Percentiles rank a stretch among this genome's conserved stretches.
phyloP scores from a whole-genome alignment of 345 rosid genomes.

The Chamaenerion angustifolium region DNA sequence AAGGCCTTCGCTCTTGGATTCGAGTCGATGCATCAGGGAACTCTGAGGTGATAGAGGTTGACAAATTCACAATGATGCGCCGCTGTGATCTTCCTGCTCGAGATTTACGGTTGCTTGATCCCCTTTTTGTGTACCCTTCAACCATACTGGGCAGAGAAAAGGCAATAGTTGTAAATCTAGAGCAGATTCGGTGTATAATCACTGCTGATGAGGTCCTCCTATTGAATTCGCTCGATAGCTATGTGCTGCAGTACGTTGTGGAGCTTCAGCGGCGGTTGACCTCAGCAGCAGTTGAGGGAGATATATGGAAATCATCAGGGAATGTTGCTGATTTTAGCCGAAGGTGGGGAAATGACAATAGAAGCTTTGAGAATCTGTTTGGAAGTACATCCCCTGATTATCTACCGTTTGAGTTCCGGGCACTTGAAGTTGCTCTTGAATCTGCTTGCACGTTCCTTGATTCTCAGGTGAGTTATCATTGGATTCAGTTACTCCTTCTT shows the following conservation, averaged over 20 bases:
- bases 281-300: slow-evolving; percentile 36
- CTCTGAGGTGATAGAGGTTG: slow-evolving; percentile 84
- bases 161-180: slow-evolving; percentile 88
- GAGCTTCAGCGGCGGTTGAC: slow-evolving; percentile 80
- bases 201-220: slow-evolving; percentile 95
- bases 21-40: slow-evolving; percentile 76
- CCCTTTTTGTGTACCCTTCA: slow-evolving; percentile 92
- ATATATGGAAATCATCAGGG: slow-evolving; percentile 48
- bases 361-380: slow-evolving; percentile 52
- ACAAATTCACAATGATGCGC: slow-evolving; percentile 94
- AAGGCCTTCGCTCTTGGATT: slow-evolving; percentile 92
- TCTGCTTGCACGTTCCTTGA: slow-evolving; percentile 97
- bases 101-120: slow-evolving; percentile 85
- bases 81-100: slow-evolving; percentile 98
- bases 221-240: slow-evolving; percentile 94
- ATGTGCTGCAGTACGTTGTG: slow-evolving; percentile 86
- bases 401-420: slow-evolving; percentile 94
- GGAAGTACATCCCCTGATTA: slow-evolving; percentile 78
- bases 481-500: too few relatives aligned
- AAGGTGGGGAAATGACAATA: slow-evolving; percentile 30
- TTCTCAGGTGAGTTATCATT: slow-evolving; percentile 60
- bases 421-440: slow-evolving; percentile 90
- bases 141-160: slow-evolving; percentile 97
- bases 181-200: slow-evolving; percentile 93
- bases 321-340: slow-evolving; percentile 37